Evolutionary conservation across 768 basidiomycete genomes (phyloP), one percentile per base, ranked within the genome.

Genomic region (Phylloporus scabripes): DNA sequence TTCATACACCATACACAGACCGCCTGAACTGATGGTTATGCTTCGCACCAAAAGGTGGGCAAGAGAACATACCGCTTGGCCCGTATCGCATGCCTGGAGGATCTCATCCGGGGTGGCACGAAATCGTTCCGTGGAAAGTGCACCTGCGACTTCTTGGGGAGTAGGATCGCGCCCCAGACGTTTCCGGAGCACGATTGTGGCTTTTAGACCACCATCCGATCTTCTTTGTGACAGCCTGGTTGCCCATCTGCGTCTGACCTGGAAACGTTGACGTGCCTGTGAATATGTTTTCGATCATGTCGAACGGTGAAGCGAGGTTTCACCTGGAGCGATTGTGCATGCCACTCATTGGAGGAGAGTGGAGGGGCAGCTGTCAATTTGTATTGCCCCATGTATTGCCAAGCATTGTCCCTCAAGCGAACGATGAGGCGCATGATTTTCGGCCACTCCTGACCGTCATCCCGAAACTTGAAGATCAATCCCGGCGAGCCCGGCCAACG

Each of bases 361-460:
- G 48, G 48, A 6, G 52, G 50, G 9, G 48, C 37, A 12, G 45
- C 45, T 18, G 44, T 54, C 42, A 52, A 29, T 21, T 50, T 42
- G 53, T 56, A 59, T 33, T 60, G 56, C 0, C 50, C 50, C 51
- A 48, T 50, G 23, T 60, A 52, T 5, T 52, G 48, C 49, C 51
- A 52, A 18, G 9, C 21, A 3, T 46, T 42, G 15, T 20, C 8
- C 40, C 42, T 40, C 51, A 46, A 26, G 39, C 54, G 49, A 4
- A 60, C 48, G 34, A 62, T 23, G 37, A 48, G 32, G 17, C 48
- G 52, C 41, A 60, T 49, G 36, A 49, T 56, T 33, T 51, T 47
- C 9, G 38, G 50, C 49, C 51, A 56, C 26, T 40, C 51, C 31
- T 46, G 18, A 0, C 47, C 45, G 9, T 49, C 43, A 11, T 51